Conservation (phyloP, 768 basidiomycete genomes). For the Termitomyces sp. region DNA sequence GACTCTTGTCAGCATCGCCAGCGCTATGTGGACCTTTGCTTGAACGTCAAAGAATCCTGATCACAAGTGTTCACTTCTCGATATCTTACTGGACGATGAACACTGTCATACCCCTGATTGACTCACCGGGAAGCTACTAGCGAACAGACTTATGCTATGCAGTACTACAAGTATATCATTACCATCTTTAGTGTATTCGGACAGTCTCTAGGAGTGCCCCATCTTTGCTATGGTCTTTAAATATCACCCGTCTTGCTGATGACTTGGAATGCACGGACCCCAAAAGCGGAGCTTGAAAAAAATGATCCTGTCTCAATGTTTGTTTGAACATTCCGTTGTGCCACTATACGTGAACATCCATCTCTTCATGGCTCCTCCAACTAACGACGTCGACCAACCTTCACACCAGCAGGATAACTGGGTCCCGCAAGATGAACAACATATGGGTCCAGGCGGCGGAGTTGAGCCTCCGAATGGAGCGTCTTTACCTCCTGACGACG, state of each 20-base stretch:
- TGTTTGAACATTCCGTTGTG: conserved; percentile 8
- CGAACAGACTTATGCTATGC: conserved; percentile 9
- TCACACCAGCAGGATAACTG: conserved; percentile 40
- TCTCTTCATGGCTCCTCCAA: conserved; percentile 16
- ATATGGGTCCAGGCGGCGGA: conserved; percentile 32
- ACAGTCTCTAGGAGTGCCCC: conserved; percentile 9
- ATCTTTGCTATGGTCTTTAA: conserved; percentile 10
- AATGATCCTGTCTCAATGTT: conserved; percentile 8
- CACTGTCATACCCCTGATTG: not conserved
- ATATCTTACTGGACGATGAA: not conserved
- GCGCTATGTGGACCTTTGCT: conserved; percentile 40
- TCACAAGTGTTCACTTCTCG: not conserved
- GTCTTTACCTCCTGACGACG: conserved; percentile 46
- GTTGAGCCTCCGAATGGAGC: conserved; percentile 41
- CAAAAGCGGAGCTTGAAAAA: conserved; percentile 16
- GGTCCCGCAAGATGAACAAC: conserved; percentile 45
- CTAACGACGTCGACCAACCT: conserved; percentile 23
- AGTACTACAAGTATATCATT: conserved; percentile 12
- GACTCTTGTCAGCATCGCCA: conserved; percentile 30
- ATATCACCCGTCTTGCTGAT: not conserved
- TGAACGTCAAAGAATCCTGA: conserved; percentile 14
- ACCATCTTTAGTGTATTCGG: conserved; percentile 10
- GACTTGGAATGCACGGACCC: conserved; percentile 12
- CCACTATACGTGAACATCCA: conserved; percentile 6
- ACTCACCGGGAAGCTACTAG: not conserved